Base-by-base conservation (phyloP, 2,329 filamentous ascomycete genomes). In the Pseudogymnoascus sp. region DNA sequence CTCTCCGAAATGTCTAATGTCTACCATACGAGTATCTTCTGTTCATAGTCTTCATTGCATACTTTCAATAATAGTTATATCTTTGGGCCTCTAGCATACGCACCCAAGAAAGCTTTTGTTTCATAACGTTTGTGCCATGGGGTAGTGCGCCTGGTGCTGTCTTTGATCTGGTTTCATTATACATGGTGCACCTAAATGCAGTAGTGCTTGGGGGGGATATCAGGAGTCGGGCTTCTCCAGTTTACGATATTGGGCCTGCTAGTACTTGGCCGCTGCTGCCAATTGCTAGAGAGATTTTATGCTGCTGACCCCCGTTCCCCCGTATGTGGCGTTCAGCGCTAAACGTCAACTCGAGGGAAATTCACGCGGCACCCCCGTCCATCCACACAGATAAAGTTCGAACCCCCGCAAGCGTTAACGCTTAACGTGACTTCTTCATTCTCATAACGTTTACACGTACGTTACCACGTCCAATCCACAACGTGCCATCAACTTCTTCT, bases 351-450 rank as follows among this genome's bases (percentile, higher is more conserved):
- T 21, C n/a, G 33, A 33, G 31, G 26, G 11, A 6, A 4, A 33
- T 56, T 56, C 50, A 56, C 50, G 50, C 50, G 50, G 50, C 29
- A 56, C 50, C 50, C 50, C 50, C 50, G 50, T 33, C 50, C 13
- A 19, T 4, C 31, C 16, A 13, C 5, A 33, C 50, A 19, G 33
- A 19, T 19, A 33, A 56, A 19, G 29, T 56, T 56, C 26, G 26
- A 53, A 13, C 24, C 29, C 29, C 26, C 29, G 6, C 6, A 33
- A 33, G 26, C 26, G n/a, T 33, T 56, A 33, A 56, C 50, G 50
- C 47, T 56, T 56, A 33, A 19, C 24, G 2, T 56, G n/a, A 33
- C 50, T 6, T 33, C 6, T 19, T 33, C 50, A 33, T 56, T 56
- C 50, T 56, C 50, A 56, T 56, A 56, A 33, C 50, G 44, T 42